Conservation (phyloP, 306 rosid genomes). For the Styphnolobium japonicum region DNA sequence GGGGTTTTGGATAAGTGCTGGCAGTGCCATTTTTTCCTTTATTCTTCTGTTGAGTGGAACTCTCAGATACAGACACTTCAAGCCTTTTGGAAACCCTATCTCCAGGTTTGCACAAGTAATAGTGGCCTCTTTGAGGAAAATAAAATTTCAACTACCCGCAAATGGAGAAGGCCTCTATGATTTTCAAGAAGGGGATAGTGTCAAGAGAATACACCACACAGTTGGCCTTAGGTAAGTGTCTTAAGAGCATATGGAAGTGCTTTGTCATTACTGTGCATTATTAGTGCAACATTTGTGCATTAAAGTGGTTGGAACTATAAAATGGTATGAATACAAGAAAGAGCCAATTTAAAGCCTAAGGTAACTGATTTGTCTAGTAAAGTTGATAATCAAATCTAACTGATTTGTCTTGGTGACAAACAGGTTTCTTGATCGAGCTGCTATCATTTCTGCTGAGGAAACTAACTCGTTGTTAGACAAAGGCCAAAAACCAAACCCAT, state of each 20-base stretch:
- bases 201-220: constrained; percentile 50
- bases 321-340: background rate
- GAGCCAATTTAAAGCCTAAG: background rate
- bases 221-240: constrained; percentile 50
- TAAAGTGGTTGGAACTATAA: background rate
- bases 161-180: constrained; percentile 52
- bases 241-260: background rate
- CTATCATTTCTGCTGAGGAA: constrained; percentile 33
- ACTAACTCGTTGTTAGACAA: constrained; percentile 1
- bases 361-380: background rate
- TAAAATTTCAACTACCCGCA: constrained; percentile 30
- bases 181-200: constrained; percentile 25
- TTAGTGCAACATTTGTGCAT: background rate
- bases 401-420: background rate
- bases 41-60: constrained; percentile 45
- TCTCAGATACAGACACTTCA: constrained; percentile 45
- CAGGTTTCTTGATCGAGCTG: constrained; percentile 62
- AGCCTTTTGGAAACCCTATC: constrained; percentile 56
- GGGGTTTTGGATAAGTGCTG: constrained; percentile 52
- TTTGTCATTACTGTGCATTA: background rate
- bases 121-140: constrained; percentile 50
- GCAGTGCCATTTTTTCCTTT: constrained; percentile 31
- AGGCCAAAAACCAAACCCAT: constrained; percentile 40
- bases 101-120: constrained; percentile 53
- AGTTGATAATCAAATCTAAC: no score